Base-by-base conservation (phyloP, 1,284 basidiomycete genomes). In the Cerrena zonata region DNA sequence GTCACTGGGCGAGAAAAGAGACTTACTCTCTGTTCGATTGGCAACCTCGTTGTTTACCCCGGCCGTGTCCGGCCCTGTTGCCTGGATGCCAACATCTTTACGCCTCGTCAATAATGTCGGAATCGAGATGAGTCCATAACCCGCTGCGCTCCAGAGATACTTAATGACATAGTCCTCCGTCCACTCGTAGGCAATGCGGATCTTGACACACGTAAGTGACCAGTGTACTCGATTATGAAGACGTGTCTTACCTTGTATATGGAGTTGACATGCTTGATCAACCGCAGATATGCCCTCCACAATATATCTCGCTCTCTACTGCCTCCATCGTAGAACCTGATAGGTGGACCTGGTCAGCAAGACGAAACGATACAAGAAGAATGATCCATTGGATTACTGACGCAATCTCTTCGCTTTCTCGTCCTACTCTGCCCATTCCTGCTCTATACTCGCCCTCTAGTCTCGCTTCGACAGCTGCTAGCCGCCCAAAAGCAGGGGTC, bases 161-260 rank as follows among this genome's bases (percentile, higher is more conserved):
- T 95, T 94, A 74, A 94, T 92, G 7, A 95, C 86, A 58, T 91
- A 91, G 71, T 95, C 92, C 63, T 94, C 91, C 0, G 89, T 94
- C 91, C 86, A 89, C 59, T 90, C 87, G 61, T 91, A 91, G 1
- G 84, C 84, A 47, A 91, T 89, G 22, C 88, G 82, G 45, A 89
- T 86, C 84, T 86, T 18, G 15, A 23, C 15, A 5, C 21, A 10
- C 18, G 42, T 2, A 36, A 19, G 26, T 10, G 11, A n/a, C 11
- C 47, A 41, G 34, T n/a, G 10, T 36, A 10, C 34, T 36, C 34
- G 10, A 36, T 23, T 21, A 25, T 44, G 26, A 34, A 43, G 25
- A 47, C 22, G 13, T 39, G 43, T 26, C 34, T 39, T 42, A 86
- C 87, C 78, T 92, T 94, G 76, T 93, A 94, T 53, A 97, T 93